Conservation (phyloP, 2,329 filamentous ascomycete genomes). For the Dissoconium aciculare region DNA sequence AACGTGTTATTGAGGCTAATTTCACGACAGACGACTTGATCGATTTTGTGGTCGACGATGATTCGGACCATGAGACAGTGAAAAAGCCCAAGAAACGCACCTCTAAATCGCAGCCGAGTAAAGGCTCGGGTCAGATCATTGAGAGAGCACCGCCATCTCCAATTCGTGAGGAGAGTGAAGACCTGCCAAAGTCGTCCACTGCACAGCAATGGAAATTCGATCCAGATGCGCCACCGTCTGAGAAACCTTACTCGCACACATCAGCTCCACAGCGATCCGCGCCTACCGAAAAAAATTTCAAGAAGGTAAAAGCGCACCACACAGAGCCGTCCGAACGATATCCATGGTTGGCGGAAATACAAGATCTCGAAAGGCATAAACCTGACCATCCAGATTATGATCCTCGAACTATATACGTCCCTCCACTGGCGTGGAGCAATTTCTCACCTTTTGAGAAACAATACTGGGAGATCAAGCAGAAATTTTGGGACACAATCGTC, state of each 20-base stretch:
- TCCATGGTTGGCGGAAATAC: conserved; percentile 72
- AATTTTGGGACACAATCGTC: conserved; percentile 91
- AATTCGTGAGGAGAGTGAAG: conserved; percentile 33
- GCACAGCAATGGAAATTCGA: conserved; percentile 71
- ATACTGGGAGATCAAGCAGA: conserved; percentile 98
- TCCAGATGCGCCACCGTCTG: conserved; percentile 40
- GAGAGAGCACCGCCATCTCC: conserved; percentile 40
- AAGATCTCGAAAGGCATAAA: conserved; percentile 69
- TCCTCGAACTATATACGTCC: conserved; percentile 78
- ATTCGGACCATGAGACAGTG: conserved; percentile 49
- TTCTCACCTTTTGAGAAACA: conserved; percentile 96
- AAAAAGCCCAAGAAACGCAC: conserved; percentile 49
- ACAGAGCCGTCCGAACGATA: conserved; percentile 78
- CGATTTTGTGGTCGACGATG: conserved; percentile 77
- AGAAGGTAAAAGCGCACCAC: conserved; percentile 54
- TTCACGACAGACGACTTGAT: too few relatives aligned
- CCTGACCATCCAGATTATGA: conserved; percentile 78
- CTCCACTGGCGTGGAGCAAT: conserved; percentile 59
- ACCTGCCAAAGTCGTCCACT: conserved; percentile 48
- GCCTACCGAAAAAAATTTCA: conserved; percentile 13
- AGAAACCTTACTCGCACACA: conserved; percentile 31
- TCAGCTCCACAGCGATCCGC: conserved; percentile 20
- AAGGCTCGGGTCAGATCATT: too few relatives aligned
- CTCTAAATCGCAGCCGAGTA: too few relatives aligned
- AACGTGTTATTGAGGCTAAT: too few relatives aligned